A percentile compares a stretch with the other conserved stretches of the same genome.
phyloP scores from a whole-genome alignment of 768 basidiomycete species.

The Leccinum broughii region DNA sequence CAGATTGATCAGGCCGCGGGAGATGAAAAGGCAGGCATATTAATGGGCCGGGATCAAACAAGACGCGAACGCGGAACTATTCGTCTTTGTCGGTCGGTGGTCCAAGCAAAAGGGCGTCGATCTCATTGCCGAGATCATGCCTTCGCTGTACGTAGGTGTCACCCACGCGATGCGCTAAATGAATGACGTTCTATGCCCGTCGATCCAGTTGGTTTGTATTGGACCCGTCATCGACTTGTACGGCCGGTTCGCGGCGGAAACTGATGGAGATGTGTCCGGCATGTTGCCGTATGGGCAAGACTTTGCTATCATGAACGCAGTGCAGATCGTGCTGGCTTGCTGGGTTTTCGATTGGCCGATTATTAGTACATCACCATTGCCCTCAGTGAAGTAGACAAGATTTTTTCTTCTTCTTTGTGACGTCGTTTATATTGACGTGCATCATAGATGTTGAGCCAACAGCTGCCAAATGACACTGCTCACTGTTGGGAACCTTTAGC shows the following conservation, averaged over 20 bases:
- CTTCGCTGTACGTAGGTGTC: constrained; percentile 61
- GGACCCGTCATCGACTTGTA: constrained; percentile 96
- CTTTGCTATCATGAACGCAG: constrained; percentile 54
- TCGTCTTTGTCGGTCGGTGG: constrained; percentile 97
- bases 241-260: constrained; percentile 94
- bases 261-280: constrained; percentile 91
- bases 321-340: constrained; percentile 73
- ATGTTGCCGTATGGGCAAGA: constrained; percentile 57
- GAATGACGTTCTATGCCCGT: constrained; percentile 45
- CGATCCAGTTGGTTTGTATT: constrained; percentile 84
- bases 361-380: constrained; percentile 83
- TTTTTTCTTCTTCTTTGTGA: background rate
- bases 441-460: constrained; percentile 79
- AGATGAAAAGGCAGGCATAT: constrained; percentile 87
- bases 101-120: constrained; percentile 98
- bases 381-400: constrained; percentile 46
- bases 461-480: constrained; percentile 95
- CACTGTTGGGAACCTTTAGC: constrained; percentile 77
- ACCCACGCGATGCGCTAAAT: background rate
- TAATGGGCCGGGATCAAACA: constrained; percentile 95
- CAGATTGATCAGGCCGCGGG: constrained; percentile 79
- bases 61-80: constrained; percentile 85
- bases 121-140: constrained; percentile 95
- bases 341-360: constrained; percentile 80
- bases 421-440: constrained; percentile 2